Evolutionary conservation across 116 monocot species (phyloP), one percentile per base, ranked within the genome.

Genomic region (Trichopus zeylanicus): DNA sequence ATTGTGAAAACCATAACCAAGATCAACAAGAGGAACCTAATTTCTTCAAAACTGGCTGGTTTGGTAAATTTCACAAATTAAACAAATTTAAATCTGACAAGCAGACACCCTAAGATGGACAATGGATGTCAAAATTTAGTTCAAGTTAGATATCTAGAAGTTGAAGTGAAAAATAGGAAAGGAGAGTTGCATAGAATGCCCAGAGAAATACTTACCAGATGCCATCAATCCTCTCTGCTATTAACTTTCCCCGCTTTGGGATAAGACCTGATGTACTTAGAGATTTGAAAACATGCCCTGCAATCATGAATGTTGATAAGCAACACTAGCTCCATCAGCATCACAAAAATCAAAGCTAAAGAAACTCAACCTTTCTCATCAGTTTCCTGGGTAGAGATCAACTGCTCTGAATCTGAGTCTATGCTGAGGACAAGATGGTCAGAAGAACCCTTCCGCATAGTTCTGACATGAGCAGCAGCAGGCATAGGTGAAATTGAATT

Each of bases 261-360:
- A 95, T 77, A 38, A 95, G 67, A 60, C 95, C 90, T 51, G 95
- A 84, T 31, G 83, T 73, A 51, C 81, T 89, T 56, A 95, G 59
- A 46, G 95, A 86, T 69, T 95, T 95, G 63, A 94, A 89, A 22
- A 90, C 67, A 74, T 87, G 95, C 46, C 90, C 95, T 95, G 68
- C 33, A 65, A 61, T 12, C 15, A 60, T 52, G 31, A 32, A 65
- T 60, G 26, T 33, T 20, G 16, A 56, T 22, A 20, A 7, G 6
- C 5, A 11, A 16, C 39, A 62, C 19, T 23, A 25, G 21, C 24
- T 38, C 16, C 18, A 16, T 23, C 26, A 27, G 48, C 15, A 25
- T 28, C 7, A 38, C 10, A 7, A 46, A 11, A 31, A 25, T 31
- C 9, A 57, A 54, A 57, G 1, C 6, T 6, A 3, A 20, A 5